Percentiles rank a stretch among this genome's conserved stretches.
Evolutionary conservation across 179 eudicot species (phyloP).

Genomic region (Silene noctiflora): DNA sequence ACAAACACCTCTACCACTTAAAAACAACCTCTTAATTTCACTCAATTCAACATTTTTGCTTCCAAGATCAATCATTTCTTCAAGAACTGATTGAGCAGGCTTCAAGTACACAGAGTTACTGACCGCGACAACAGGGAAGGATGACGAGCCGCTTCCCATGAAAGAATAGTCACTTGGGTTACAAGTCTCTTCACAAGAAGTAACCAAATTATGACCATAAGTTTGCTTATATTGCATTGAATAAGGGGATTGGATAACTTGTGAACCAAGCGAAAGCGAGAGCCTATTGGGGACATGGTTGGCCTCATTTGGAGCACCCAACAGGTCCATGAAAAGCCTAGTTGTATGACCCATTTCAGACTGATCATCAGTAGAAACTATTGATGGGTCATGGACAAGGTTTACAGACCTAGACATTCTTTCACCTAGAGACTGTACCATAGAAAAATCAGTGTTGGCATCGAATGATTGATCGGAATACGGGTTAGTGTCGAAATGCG

Average conservation of each 20-base stretch:
- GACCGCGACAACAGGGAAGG: conserved; percentile 36
- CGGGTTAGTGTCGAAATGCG: conserved; percentile 29
- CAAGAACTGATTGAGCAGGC: conserved; percentile 71
- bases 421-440: conserved; percentile 51
- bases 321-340: conserved; percentile 63
- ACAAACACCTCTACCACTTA: conserved; percentile 39
- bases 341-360: conserved; percentile 43
- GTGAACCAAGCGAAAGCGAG: conserved; percentile 59
- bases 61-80: conserved; percentile 57
- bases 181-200: conserved; percentile 33
- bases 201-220: conserved; percentile 13
- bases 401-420: conserved; percentile 32
- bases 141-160: conserved; percentile 19
- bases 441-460: conserved; percentile 17
- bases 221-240: conserved; percentile 22
- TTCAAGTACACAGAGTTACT: conserved; percentile 57
- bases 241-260: not conserved
- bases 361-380: conserved; percentile 20
- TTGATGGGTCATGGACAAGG: too few relatives aligned
- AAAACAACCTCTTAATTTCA: conserved; percentile 43
- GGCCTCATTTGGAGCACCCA: conserved; percentile 47
- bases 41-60: conserved; percentile 39
- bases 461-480: conserved; percentile 27
- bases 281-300: conserved; percentile 42
- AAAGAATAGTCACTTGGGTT: conserved; percentile 41